These are phyloP conservation scores for Luffa aegyptiaca DNA, from an alignment of 306 rosid species.

Conservation along the genomic window DNA sequence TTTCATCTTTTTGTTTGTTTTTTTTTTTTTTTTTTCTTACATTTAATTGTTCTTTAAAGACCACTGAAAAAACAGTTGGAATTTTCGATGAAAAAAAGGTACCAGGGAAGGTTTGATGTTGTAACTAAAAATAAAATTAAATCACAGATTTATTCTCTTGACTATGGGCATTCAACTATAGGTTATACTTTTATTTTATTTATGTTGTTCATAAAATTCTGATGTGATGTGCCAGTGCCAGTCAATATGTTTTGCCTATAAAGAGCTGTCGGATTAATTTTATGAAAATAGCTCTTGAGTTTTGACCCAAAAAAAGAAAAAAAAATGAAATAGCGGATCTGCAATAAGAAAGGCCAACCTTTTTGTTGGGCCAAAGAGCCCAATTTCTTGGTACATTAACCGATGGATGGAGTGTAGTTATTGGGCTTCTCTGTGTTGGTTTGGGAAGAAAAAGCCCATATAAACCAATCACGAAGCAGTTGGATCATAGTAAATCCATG, in stretches of 20 bases:
- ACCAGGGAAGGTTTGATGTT: background rate
- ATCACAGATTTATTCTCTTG: background rate
- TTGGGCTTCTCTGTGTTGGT: background rate
- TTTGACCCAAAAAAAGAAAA: no score
- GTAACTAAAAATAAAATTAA: background rate
- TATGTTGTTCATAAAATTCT: no score
- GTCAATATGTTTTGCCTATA: no score
- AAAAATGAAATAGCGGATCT: no score
- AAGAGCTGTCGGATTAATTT: no score
- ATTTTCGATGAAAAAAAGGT: background rate
- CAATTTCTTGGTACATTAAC: background rate
- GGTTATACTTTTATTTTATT: no score
- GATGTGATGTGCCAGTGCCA: no score
- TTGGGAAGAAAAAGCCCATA: background rate
- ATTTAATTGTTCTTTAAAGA: no score
- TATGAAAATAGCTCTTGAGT: no score
- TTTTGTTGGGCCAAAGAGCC: no score
- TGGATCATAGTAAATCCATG: background rate
- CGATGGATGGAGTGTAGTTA: background rate
- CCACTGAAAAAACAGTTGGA: background rate
- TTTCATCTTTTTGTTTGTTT: background rate
- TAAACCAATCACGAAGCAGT: background rate
- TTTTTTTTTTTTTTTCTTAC: background rate
- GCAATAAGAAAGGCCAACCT: no score
- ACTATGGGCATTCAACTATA: background rate